Conservation (phyloP, 495 filamentous ascomycete species). For the Aspergillus carlsbadensis region DNA sequence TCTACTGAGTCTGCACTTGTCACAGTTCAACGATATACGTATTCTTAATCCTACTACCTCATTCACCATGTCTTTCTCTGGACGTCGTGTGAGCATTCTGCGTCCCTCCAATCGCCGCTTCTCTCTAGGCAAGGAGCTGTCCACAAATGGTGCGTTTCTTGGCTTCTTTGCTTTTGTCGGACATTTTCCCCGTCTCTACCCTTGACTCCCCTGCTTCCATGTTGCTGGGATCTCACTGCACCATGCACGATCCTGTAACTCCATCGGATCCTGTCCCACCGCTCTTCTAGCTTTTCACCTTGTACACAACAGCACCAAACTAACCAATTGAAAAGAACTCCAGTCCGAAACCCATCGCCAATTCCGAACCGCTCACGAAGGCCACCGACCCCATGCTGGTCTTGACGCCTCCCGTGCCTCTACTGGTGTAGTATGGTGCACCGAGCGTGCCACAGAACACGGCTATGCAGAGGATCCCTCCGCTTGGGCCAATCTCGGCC, state of each 20-base stretch:
- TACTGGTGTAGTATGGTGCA: conserved; percentile 85
- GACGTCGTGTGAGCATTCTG: conserved; percentile 47
- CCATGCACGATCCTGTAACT: too few species aligned
- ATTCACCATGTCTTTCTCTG: conserved; percentile 52
- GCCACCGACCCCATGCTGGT: conserved; percentile 85
- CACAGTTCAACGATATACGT: not conserved
- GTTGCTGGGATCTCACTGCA: too few species aligned
- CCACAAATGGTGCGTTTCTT: conserved; percentile 41
- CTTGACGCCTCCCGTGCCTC: conserved; percentile 80
- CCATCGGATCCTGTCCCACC: too few species aligned
- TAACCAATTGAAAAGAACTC: conserved; percentile 50
- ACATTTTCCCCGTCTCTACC: not conserved
- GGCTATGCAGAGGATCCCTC: conserved; percentile 80
- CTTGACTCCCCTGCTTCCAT: not conserved
- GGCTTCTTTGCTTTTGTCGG: conserved; percentile 5
- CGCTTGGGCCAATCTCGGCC: conserved; percentile 89
- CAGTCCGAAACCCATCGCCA: conserved; percentile 79
- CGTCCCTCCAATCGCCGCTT: conserved; percentile 41
- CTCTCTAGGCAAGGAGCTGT: conserved; percentile 40
- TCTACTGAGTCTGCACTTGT: too few species aligned
- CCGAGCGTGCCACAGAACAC: conserved; percentile 74
- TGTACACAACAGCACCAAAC: not conserved
- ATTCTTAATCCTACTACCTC: conserved; percentile 14
- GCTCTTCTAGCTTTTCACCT: too few species aligned
- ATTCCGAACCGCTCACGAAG: conserved; percentile 83